phyloP scores from a whole-genome alignment of 169 alveolate genomes.

The Plasmodium falciparum region DNA sequence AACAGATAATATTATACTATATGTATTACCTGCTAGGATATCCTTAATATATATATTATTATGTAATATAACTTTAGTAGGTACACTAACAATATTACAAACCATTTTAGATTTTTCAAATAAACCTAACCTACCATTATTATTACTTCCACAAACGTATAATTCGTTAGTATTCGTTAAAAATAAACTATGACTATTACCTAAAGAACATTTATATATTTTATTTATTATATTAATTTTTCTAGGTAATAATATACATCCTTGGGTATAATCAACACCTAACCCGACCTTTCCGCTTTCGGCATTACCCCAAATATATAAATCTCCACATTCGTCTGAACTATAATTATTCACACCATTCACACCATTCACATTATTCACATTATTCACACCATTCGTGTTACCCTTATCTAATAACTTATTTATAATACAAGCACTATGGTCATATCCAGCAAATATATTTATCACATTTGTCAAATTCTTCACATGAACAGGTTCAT shows the following conservation, averaged over 20 bases:
- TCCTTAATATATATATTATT: slow-evolving; percentile 76
- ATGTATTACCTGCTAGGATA: slow-evolving; percentile 82
- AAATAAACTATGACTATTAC: slow-evolving; percentile 85
- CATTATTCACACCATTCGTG: no score
- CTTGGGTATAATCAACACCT: slow-evolving; percentile 83
- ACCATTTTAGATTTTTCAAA: neutral
- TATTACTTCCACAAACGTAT: slow-evolving; percentile 90
- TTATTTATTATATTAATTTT: slow-evolving; percentile 80
- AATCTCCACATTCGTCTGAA: slow-evolving; percentile 78
- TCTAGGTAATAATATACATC: slow-evolving; percentile 86
- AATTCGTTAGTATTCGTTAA: slow-evolving; percentile 83
- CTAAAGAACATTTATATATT: slow-evolving; percentile 87
- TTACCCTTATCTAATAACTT: neutral
- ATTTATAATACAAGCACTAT: slow-evolving; percentile 89
- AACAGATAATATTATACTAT: slow-evolving; percentile 78
- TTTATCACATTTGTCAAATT: slow-evolving; percentile 86
- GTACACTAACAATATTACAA: slow-evolving; percentile 32
- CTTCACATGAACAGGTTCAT: slow-evolving; percentile 85
- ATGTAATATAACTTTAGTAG: slow-evolving; percentile 62
- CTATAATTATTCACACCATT: no score
- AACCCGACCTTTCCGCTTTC: slow-evolving; percentile 91
- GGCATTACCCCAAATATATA: slow-evolving; percentile 92
- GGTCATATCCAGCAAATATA: slow-evolving; percentile 89
- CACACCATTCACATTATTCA: neutral
- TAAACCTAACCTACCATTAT: slow-evolving; percentile 85